A percentile compares a stretch with the other conserved stretches of the same genome.
Evolutionary conservation across 2,329 filamentous ascomycete genomes (phyloP).

Genomic region (Fusarium circinatum): DNA sequence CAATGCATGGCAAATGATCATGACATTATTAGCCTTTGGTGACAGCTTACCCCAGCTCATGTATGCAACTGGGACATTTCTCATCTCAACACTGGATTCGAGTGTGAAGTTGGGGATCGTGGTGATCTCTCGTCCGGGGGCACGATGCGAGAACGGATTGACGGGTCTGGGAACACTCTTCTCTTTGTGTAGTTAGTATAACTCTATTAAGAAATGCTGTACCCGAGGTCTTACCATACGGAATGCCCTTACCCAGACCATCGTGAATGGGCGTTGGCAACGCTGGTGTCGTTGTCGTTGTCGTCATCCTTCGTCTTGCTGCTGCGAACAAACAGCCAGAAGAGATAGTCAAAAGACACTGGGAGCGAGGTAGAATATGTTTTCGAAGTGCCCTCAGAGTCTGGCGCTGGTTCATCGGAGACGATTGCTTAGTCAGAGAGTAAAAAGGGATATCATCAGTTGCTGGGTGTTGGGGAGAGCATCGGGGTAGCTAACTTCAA

Average conservation of each 20-base stretch:
- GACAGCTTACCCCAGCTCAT: not conserved
- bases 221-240: not conserved
- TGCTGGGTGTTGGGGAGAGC: not conserved
- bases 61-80: not conserved
- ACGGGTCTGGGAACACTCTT: not conserved
- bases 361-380: not conserved
- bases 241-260: not conserved
- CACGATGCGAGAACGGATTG: not conserved
- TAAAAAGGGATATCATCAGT: not conserved
- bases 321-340: not conserved
- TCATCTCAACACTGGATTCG: not conserved
- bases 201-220: accelerated
- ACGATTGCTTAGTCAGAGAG: not conserved
- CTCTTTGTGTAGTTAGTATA: not conserved
- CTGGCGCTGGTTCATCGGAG: not conserved
- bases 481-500: not conserved
- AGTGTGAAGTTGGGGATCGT: not conserved
- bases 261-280: not conserved
- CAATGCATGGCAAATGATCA: not conserved
- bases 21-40: not conserved
- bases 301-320: not conserved
- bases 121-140: not conserved
- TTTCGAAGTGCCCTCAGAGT: not conserved
- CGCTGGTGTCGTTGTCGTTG: not conserved
- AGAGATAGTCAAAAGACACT: accelerated